phyloP scores from a whole-genome alignment of 1,139 yeast genomes.

The Hansenula lynferdii region DNA sequence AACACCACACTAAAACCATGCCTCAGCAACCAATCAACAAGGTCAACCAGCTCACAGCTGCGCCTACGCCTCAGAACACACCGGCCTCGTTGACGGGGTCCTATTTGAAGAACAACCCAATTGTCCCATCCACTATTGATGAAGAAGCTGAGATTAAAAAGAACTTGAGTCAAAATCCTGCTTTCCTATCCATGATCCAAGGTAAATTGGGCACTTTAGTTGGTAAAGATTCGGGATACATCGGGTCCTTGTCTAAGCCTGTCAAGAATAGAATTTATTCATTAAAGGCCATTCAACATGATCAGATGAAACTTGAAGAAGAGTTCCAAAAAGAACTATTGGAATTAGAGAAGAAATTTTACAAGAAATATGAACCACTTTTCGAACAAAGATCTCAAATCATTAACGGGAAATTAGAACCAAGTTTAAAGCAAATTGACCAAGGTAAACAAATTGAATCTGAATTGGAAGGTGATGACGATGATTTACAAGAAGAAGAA shows the following conservation, averaged over 20 bases:
- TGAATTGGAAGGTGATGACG: slow-evolving; percentile 33
- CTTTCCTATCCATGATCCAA: slow-evolving; percentile 79
- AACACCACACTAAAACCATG: not conserved
- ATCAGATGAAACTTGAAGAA: slow-evolving; percentile 79
- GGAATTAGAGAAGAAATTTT: slow-evolving; percentile 79
- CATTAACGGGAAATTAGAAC: slow-evolving; percentile 69
- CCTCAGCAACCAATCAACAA: slow-evolving; percentile 30
- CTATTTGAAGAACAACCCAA: slow-evolving; percentile 68
- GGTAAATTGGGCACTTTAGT: slow-evolving; percentile 82
- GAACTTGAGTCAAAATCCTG: slow-evolving; percentile 68
- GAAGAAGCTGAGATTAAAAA: slow-evolving; percentile 27
- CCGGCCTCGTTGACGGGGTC: slow-evolving; percentile 87
- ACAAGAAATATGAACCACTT: slow-evolving; percentile 70
- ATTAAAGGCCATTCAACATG: slow-evolving; percentile 77
- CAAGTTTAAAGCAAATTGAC: slow-evolving; percentile 71
- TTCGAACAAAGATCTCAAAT: slow-evolving; percentile 71
- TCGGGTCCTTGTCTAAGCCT: slow-evolving; percentile 67
- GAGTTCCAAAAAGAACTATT: slow-evolving; percentile 88
- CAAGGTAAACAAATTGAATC: slow-evolving; percentile 65
- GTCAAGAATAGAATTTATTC: slow-evolving; percentile 80
- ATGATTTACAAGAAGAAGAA: slow-evolving; percentile 39
- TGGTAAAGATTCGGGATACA: slow-evolving; percentile 85
- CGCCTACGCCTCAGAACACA: slow-evolving; percentile 99
- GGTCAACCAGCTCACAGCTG: slow-evolving; percentile 77
- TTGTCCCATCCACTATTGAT: slow-evolving; percentile 60